Conservation (phyloP, 2,329 filamentous ascomycete genomes). For the Chrysosphaeria jannelii region DNA sequence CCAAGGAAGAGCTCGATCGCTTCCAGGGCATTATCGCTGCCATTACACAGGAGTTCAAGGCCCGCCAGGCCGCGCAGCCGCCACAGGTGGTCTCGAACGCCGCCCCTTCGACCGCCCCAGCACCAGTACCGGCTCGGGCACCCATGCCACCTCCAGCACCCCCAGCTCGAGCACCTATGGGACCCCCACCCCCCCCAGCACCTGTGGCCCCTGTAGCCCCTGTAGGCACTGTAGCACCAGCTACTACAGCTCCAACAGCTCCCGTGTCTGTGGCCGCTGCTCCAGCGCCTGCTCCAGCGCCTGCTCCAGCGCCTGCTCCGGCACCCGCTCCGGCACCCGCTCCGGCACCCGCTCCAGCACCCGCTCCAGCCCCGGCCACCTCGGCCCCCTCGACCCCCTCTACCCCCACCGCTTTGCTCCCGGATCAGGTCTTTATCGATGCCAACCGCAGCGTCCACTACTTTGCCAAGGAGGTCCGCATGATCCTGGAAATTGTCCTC, state of each 20-base stretch:
- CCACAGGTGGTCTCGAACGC: too few relatives aligned
- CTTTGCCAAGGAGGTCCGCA: slow-evolving; percentile 25
- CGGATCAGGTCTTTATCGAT: slow-evolving; percentile 15
- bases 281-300: slow-evolving; percentile 11
- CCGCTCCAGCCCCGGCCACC: neutral
- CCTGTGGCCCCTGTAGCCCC: too few relatives aligned
- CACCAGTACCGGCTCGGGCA: too few relatives aligned
- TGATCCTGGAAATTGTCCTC: slow-evolving; percentile 27
- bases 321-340: neutral
- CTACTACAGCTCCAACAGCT: too few relatives aligned
- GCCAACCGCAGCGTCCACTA: slow-evolving; percentile 25
- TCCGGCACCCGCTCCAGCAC: neutral
- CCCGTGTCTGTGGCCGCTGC: too few relatives aligned
- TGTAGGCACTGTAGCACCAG: too few relatives aligned
- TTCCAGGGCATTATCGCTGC: slow-evolving; percentile 64
- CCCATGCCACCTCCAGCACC: too few relatives aligned
- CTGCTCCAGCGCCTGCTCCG: neutral
- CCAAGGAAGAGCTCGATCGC: slow-evolving; percentile 35
- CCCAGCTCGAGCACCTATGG: too few relatives aligned
- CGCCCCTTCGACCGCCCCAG: too few relatives aligned
- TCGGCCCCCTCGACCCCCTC: neutral
- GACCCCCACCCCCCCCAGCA: too few relatives aligned
- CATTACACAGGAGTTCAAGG: slow-evolving; percentile 25
- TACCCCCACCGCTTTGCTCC: neutral
- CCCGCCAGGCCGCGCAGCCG: too few relatives aligned